phyloP scores from a whole-genome alignment of 2,329 filamentous ascomycete species.

The Epichloe sp. region DNA sequence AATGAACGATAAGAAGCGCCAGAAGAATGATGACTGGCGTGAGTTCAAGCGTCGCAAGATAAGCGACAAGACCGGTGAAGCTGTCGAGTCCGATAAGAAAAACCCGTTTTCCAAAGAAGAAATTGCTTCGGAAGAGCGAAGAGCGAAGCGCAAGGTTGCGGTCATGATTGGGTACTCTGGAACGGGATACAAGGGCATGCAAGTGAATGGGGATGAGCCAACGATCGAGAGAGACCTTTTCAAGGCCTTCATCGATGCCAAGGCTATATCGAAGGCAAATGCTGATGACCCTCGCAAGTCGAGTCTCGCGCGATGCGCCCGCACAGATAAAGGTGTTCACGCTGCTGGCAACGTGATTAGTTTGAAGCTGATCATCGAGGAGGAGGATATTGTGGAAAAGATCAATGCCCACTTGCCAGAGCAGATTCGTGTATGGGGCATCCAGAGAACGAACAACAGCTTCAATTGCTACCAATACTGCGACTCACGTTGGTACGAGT shows the following conservation, averaged over 20 bases:
- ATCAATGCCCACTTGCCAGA: slow-evolving; percentile 77
- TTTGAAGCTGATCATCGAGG: slow-evolving; percentile 89
- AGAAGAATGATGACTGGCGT: slow-evolving; percentile 26
- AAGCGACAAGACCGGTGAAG: slow-evolving; percentile 20
- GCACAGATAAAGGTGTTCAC: slow-evolving; percentile 96
- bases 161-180: slow-evolving; percentile 93
- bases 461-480: slow-evolving; percentile 94
- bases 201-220: slow-evolving; percentile 70
- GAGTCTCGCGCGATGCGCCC: slow-evolving; percentile 80
- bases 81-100: slow-evolving; percentile 16
- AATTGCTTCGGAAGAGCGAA: slow-evolving; percentile 73
- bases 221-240: slow-evolving; percentile 97
- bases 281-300: slow-evolving; percentile 95
- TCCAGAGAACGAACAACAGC: slow-evolving; percentile 73
- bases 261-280: slow-evolving; percentile 92
- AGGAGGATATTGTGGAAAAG: slow-evolving; percentile 72
- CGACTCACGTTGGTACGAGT: slow-evolving; percentile 95
- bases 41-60: slow-evolving; percentile 30
- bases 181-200: slow-evolving; percentile 94
- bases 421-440: slow-evolving; percentile 93
- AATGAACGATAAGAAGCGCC: slow-evolving; percentile 23
- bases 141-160: slow-evolving; percentile 91
- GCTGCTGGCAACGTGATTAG: slow-evolving; percentile 93
- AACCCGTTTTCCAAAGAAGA: slow-evolving; percentile 59
- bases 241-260: slow-evolving; percentile 76